Base-by-base conservation (phyloP, 2,329 filamentous ascomycete species). In the Sclerotinia subarctica region DNA sequence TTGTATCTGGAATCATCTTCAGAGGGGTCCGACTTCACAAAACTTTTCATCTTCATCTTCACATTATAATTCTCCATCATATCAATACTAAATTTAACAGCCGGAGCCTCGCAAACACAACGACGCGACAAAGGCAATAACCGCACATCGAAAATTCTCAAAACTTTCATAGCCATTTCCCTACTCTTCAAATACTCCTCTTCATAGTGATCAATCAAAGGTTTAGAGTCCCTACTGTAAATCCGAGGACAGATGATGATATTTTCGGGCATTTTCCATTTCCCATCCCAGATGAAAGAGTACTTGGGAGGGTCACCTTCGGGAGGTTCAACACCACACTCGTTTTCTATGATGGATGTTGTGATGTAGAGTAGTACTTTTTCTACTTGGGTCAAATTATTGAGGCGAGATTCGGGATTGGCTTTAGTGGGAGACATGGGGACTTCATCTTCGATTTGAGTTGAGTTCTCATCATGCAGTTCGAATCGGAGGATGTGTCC, bases 241-340 rank as follows among this genome's bases (percentile, higher is more conserved):
- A 59, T 5, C 15, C 64, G 53, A 8, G 64, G 64, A 49, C 64
- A 66, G 13, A 66, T 21, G 29, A 59, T 47, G 10, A 59, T 59
- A 15, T 59, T 53, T 3, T 59, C 53, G 11, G 64, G 64, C 5
- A 11, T 51, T 11, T 49, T 49, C 64, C 53, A 59, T 38, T 66
- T 66, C 46, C 53, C 44, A 58, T 59, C 53, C 4, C 32, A 62
- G 13, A 38, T 17, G 2, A 59, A 29, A 11, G 7, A 24, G 15
- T 42, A 29, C 6, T 21, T 8, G 1, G 21, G 21, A 2, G 13
- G 6, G 2, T 19, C 8, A 26, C 19, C 5, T 13, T 5, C 4
- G 10, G 10, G 2, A 21, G 52, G 52, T 2, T 15, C 11, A 10
- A 6, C 5, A 13, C n/a, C 4, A 5, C 46, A 51, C 15, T 62